phyloP scores from a whole-genome alignment of 73 alveolate species.

The Chromera velia region DNA sequence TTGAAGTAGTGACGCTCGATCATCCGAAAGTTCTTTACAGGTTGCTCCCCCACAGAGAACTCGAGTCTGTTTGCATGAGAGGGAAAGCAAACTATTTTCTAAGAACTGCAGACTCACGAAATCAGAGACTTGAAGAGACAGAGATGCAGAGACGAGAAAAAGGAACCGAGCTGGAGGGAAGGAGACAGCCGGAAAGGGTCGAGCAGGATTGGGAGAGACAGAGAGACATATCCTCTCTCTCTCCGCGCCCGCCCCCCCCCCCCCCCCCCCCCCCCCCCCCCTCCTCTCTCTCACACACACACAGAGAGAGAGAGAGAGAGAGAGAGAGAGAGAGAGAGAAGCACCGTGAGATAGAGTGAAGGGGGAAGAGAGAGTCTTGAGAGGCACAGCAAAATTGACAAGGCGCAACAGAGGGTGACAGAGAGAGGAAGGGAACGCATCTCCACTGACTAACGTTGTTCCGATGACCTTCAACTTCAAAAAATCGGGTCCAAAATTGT shows the following conservation, averaged over 20 bases:
- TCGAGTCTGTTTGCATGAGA: no score
- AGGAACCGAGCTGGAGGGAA: neutral
- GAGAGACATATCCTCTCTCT: no score
- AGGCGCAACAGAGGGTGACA: neutral
- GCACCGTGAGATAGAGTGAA: neutral
- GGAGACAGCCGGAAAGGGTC: no score
- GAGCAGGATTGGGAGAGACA: no score
- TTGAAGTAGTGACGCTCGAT: conserved; percentile 68
- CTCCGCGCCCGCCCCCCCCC: no score
- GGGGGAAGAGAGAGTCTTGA: no score
- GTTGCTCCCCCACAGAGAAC: conserved; percentile 56
- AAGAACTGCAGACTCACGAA: neutral
- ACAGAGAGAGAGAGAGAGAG: neutral
- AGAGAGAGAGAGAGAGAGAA: neutral
- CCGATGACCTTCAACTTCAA: conserved; percentile 53
- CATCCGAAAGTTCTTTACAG: conserved; percentile 50
- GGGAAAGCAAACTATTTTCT: no score
- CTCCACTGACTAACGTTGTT: conserved; percentile 6
- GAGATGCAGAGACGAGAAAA: neutral
- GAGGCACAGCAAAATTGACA: no score
- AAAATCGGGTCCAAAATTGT: conserved; percentile 57
- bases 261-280: no score
- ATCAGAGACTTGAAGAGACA: neutral
- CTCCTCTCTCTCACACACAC: no score
- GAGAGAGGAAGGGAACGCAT: neutral